phyloP scores from a whole-genome alignment of 495 filamentous ascomycete genomes.

The Peziza echinospora region DNA sequence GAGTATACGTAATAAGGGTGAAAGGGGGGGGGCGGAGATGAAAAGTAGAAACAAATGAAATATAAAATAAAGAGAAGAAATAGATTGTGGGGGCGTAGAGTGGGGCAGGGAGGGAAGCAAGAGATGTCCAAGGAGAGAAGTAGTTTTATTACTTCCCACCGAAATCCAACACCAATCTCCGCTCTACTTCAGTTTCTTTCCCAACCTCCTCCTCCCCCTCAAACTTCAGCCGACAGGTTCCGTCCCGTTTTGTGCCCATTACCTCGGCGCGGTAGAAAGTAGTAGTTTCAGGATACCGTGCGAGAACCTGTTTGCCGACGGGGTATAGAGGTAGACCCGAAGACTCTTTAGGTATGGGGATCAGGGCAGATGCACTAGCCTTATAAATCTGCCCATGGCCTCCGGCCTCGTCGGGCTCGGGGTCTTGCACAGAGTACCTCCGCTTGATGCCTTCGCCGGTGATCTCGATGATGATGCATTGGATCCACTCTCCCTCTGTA shows the following conservation, averaged over 20 bases:
- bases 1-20: too few relatives aligned
- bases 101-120: too few relatives aligned
- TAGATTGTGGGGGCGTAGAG: too few relatives aligned
- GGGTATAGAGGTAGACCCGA: slow-evolving; percentile 46
- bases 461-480: slow-evolving; percentile 69
- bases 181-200: slow-evolving; percentile 54
- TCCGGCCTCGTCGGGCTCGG: slow-evolving; percentile 62
- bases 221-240: slow-evolving; percentile 47
- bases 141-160: slow-evolving; percentile 31
- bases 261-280: slow-evolving; percentile 96
- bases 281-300: slow-evolving; percentile 74
- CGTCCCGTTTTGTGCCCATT: slow-evolving; percentile 43
- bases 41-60: too few relatives aligned
- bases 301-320: slow-evolving; percentile 57
- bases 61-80: too few relatives aligned
- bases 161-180: slow-evolving; percentile 61
- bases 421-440: slow-evolving; percentile 85
- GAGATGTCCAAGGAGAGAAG: too few relatives aligned
- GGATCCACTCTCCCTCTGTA: slow-evolving; percentile 62
- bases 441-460: slow-evolving; percentile 59
- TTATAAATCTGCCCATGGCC: slow-evolving; percentile 51
- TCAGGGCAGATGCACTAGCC: slow-evolving; percentile 58
- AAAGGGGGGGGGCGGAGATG: too few relatives aligned
- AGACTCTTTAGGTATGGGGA: slow-evolving; percentile 49
- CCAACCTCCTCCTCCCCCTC: slow-evolving; percentile 72